These are phyloP conservation scores for Cymbidium sinense DNA, from an alignment of 106 monocot genomes.

Conservation along the genomic window DNA sequence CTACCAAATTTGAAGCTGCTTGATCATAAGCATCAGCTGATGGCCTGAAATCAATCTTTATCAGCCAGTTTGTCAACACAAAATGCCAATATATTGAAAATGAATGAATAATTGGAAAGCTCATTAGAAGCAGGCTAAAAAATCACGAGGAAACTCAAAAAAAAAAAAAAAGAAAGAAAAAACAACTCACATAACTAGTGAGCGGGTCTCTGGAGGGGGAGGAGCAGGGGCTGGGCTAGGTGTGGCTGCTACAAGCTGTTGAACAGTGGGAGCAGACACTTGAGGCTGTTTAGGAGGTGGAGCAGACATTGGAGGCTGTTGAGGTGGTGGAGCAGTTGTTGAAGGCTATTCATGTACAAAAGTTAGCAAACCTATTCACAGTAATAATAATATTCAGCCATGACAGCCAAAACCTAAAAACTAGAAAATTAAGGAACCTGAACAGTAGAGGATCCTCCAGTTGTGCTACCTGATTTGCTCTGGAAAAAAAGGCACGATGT, in stretches of 20 bases:
- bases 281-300: constrained; percentile 11
- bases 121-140: neutral
- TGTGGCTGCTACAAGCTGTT: neutral
- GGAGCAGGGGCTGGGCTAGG: neutral
- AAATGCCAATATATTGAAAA: neutral
- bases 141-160: neutral
- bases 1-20: constrained; percentile 75
- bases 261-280: neutral
- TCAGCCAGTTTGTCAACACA: neutral
- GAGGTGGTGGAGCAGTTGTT: constrained; percentile 25
- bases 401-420: neutral
- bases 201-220: constrained; percentile 1
- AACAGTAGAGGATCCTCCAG: neutral
- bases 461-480: constrained; percentile 4
- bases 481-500: constrained; percentile 1
- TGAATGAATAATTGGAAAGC: too few relatives aligned
- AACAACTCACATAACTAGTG: constrained; percentile 47
- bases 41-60: constrained; percentile 18
- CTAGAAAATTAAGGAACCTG: neutral
- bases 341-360: constrained; percentile 39
- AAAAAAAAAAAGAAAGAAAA: neutral
- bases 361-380: neutral
- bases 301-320: constrained; percentile 15
- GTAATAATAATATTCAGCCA: neutral
- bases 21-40: constrained; percentile 62